A percentile compares a stretch with the other conserved stretches of the same genome.
These are phyloP conservation scores for Arthrobotrys pseudoclavata DNA, from an alignment of 2,329 filamentous ascomycete species.

Conservation along the genomic window DNA sequence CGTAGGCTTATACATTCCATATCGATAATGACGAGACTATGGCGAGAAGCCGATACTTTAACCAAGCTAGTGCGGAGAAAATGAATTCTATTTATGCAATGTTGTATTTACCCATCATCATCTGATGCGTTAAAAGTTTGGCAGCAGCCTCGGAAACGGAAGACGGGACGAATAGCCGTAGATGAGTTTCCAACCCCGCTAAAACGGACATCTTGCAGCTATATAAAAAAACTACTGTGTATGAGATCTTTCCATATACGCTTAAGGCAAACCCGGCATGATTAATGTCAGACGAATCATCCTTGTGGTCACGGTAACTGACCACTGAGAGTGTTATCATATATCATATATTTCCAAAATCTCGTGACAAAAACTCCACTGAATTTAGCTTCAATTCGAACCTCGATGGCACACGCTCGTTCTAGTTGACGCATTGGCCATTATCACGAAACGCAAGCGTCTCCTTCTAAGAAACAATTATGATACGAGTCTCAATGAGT, in stretches of 20 bases:
- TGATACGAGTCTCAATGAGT: constrained; percentile 30
- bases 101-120: constrained; percentile 26
- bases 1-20: neutral
- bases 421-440: constrained; percentile 42
- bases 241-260: constrained; percentile 11
- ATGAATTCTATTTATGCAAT: constrained; percentile 18
- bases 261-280: constrained; percentile 10
- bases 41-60: constrained; percentile 20
- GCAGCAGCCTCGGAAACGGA: constrained; percentile 49
- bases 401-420: neutral
- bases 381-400: constrained; percentile 24
- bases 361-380: constrained; percentile 25
- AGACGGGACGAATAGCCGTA: constrained; percentile 52
- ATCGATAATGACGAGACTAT: constrained; percentile 28
- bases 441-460: constrained; percentile 39
- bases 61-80: constrained; percentile 7
- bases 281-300: constrained; percentile 15
- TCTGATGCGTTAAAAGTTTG: constrained; percentile 13
- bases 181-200: neutral
- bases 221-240: constrained; percentile 17
- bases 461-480: neutral
- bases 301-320: constrained; percentile 2
- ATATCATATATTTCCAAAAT: constrained; percentile 17
- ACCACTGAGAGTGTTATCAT: neutral
- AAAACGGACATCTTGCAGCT: constrained; percentile 3